Percentiles rank a stretch among this genome's conserved stretches.
Evolutionary conservation across 1,139 yeast species (phyloP).

Genomic region (Yamadazyma atlantica): DNA sequence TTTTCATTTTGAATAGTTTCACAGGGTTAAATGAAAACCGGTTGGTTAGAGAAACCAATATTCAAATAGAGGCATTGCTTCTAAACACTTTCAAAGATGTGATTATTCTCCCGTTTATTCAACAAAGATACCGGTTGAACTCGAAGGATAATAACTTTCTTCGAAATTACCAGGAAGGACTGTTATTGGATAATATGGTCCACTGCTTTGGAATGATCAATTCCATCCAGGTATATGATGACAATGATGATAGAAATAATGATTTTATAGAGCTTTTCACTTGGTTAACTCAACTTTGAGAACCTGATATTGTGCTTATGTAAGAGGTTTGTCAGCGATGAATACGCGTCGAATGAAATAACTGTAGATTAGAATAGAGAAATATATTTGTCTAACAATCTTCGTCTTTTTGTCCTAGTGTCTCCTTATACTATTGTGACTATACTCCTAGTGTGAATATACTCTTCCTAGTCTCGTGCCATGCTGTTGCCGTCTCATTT

Average conservation of each 20-base stretch:
- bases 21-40: constrained; percentile 28
- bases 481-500: constrained; percentile 69
- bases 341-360: constrained; percentile 1
- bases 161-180: constrained; percentile 12
- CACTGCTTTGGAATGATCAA: constrained; percentile 18
- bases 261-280: constrained; percentile 9
- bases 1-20: constrained; percentile 28
- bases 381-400: no score
- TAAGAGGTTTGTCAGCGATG: no score
- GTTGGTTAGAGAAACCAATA: constrained; percentile 18
- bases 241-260: constrained; percentile 5
- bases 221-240: constrained; percentile 8
- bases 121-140: constrained; percentile 16
- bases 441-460: no score
- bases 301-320: neutral
- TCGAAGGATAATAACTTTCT: constrained; percentile 10
- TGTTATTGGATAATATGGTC: constrained; percentile 10
- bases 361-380: no score
- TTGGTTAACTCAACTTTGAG: constrained; percentile 12
- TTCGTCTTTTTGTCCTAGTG: no score
- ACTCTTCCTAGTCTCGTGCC: no score
- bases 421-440: no score
- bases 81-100: constrained; percentile 33
- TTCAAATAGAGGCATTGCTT: constrained; percentile 31
- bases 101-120: constrained; percentile 29